Evolutionary conservation across 345 rosid species (phyloP).

Genomic region (Viola odorata): DNA sequence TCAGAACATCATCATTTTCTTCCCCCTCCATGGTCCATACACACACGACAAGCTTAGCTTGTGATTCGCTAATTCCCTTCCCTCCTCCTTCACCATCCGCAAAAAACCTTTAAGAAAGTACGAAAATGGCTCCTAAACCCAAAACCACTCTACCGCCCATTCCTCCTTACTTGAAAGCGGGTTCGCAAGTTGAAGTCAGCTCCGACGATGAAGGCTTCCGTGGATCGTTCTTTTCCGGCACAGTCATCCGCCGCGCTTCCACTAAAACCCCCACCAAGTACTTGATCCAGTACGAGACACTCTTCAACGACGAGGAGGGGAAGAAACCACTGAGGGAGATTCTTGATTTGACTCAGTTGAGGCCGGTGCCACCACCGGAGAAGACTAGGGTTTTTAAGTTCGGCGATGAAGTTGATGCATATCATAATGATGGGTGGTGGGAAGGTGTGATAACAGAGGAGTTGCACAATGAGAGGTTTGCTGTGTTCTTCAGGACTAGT

Average conservation of each 20-base stretch:
- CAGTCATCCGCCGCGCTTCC: slow-evolving; percentile 34
- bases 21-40: neutral
- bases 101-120: neutral
- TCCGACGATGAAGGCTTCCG: slow-evolving; percentile 60
- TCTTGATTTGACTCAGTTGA: slow-evolving; percentile 32
- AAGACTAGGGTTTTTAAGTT: slow-evolving; percentile 31
- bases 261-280: slow-evolving; percentile 22
- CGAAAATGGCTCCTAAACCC: neutral
- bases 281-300: slow-evolving; percentile 40
- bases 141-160: neutral
- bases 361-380: slow-evolving; percentile 58
- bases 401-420: slow-evolving; percentile 66
- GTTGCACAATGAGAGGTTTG: slow-evolving; percentile 40
- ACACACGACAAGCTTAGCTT: too few relatives aligned
- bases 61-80: neutral
- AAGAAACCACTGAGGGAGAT: slow-evolving; percentile 39
- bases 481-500: slow-evolving; percentile 49
- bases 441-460: slow-evolving; percentile 66
- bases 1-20: neutral
- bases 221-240: slow-evolving; percentile 64
- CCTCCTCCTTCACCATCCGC: neutral
- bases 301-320: slow-evolving; percentile 48
- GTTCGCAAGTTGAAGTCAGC: slow-evolving; percentile 56
- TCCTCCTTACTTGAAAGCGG: slow-evolving; percentile 25
- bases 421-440: slow-evolving; percentile 85